Conservation (phyloP, 2,329 filamentous ascomycete species). For the Coniochaeta sp. region DNA sequence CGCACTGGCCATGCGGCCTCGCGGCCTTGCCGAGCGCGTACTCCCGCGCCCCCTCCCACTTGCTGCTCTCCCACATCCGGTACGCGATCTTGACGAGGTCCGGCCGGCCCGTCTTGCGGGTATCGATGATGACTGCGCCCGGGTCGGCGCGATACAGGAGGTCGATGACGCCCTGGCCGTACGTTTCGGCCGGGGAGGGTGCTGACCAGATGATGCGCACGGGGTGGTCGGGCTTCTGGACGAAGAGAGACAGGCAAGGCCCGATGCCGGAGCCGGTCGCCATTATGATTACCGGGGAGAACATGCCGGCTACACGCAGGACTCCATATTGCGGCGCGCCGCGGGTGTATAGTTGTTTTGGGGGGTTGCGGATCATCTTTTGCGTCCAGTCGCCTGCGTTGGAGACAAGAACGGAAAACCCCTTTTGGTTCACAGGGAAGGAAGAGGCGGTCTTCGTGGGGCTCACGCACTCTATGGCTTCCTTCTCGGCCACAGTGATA, state of each 20-base stretch:
- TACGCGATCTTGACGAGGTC: slow-evolving; percentile 35
- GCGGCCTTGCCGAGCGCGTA: slow-evolving; percentile 10
- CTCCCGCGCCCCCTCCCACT: slow-evolving; percentile 1
- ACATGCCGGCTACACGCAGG: slow-evolving; percentile 58
- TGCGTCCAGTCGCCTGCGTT: slow-evolving; percentile 71
- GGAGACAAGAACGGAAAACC: slow-evolving; percentile 63
- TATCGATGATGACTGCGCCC: slow-evolving; percentile 61
- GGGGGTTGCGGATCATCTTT: slow-evolving; percentile 52
- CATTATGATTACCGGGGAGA: slow-evolving; percentile 57
- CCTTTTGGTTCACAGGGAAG: slow-evolving; percentile 28
- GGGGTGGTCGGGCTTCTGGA: slow-evolving; percentile 26
- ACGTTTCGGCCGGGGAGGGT: slow-evolving; percentile 52
- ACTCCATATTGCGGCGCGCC: slow-evolving; percentile 62
- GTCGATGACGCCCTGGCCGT: slow-evolving; percentile 48
- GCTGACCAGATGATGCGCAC: slow-evolving; percentile 62
- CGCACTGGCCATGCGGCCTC: slow-evolving; percentile 20
- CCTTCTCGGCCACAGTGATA: neutral
- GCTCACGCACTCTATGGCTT: too few relatives aligned
- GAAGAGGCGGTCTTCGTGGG: too few relatives aligned
- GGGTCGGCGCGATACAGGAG: slow-evolving; percentile 50
- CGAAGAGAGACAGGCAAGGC: slow-evolving; percentile 53
- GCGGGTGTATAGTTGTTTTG: slow-evolving; percentile 57
- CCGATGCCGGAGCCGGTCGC: slow-evolving; percentile 70
- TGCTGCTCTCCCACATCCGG: slow-evolving; percentile 15
- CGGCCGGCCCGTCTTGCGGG: slow-evolving; percentile 47